Conservation (phyloP, 176 grass and related monocot species). For the Luzula sylvatica region DNA sequence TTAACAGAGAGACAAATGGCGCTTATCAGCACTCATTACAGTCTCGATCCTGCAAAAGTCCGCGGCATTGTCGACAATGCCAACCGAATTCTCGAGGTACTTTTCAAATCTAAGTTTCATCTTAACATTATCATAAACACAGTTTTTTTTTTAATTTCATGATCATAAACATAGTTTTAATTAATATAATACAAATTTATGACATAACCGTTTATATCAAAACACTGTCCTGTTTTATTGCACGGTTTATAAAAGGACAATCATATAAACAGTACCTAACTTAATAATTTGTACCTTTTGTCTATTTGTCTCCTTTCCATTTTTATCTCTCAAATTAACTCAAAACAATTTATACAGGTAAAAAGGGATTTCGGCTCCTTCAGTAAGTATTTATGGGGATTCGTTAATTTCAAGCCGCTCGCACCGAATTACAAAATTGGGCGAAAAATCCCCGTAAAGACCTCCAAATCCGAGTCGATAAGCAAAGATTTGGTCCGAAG, state of each 20-base stretch:
- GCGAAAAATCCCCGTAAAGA: constrained; percentile 97
- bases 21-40: constrained; percentile 43
- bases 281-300: not conserved
- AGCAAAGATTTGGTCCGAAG: constrained; percentile 98
- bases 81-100: constrained; percentile 76
- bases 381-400: constrained; percentile 78
- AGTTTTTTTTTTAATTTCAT: too few species aligned
- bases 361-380: constrained; percentile 47
- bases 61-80: constrained; percentile 69
- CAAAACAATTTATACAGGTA: constrained; percentile 31
- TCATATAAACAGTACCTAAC: constrained; percentile 5
- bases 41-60: constrained; percentile 59
- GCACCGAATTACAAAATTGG: constrained; percentile 74
- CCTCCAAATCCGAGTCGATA: constrained; percentile 94
- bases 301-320: not conserved
- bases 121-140: too few species aligned
- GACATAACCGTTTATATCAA: constrained; percentile 2
- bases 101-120: too few species aligned
- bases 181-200: too few species aligned
- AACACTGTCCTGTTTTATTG: not conserved
- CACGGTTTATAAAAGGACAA: not conserved
- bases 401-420: constrained; percentile 79
- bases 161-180: too few species aligned
- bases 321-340: not conserved
- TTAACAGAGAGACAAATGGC: constrained; percentile 82